Conservation (phyloP, 2,329 filamentous ascomycete species). For the Neofusicoccum parvum region DNA sequence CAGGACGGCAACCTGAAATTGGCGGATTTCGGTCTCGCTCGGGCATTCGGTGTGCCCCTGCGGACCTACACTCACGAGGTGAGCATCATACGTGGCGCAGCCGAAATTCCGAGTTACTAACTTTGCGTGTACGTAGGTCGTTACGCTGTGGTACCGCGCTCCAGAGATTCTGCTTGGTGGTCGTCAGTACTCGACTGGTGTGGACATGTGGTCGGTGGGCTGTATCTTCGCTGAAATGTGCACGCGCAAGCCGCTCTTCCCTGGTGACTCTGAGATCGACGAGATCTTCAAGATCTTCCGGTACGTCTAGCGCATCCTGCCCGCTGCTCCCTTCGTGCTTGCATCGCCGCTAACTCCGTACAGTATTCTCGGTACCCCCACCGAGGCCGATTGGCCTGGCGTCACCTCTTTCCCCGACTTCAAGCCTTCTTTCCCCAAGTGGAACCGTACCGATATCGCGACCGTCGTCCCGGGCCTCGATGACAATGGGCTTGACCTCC, state of each 20-base stretch:
- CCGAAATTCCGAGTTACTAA: constrained; percentile 23
- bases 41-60: constrained; percentile 87
- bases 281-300: constrained; percentile 95
- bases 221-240: constrained; percentile 98
- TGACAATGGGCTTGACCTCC: constrained; percentile 68
- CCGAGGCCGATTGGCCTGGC: constrained; percentile 81
- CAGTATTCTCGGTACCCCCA: constrained; percentile 74
- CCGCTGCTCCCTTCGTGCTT: constrained; percentile 34
- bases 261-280: constrained; percentile 89
- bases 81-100: constrained; percentile 21
- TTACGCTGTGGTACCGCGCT: constrained; percentile 90
- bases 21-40: constrained; percentile 85
- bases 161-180: constrained; percentile 90
- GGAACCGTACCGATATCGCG: constrained; percentile 69
- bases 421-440: constrained; percentile 90
- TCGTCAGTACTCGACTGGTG: constrained; percentile 88
- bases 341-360: constrained; percentile 31
- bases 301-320: constrained; percentile 49
- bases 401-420: constrained; percentile 95
- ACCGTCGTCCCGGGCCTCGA: constrained; percentile 74
- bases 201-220: constrained; percentile 94
- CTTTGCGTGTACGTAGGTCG: constrained; percentile 57
- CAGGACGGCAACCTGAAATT: constrained; percentile 86
- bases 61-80: constrained; percentile 91
- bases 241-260: constrained; percentile 88